Base-by-base conservation (phyloP, 2,329 filamentous ascomycete species). In the Ustulina deusta region DNA sequence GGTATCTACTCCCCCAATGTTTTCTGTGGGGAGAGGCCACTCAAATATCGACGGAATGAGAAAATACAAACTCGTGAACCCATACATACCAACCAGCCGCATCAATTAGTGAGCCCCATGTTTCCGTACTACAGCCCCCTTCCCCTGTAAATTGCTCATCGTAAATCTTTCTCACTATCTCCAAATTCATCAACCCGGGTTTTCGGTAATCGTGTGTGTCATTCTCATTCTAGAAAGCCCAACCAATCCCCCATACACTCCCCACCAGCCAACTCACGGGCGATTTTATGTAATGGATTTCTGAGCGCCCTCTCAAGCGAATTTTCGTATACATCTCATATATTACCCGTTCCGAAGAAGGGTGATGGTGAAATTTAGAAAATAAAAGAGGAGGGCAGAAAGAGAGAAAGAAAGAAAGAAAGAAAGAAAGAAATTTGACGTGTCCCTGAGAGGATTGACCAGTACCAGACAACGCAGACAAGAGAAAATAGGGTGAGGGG, bases 351-450 rank as follows among this genome's bases (percentile, higher is more conserved):
- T 40, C 60, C 17, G 44, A 46, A 46, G 54, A 65, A 55, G 22
- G 42, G 52, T 20, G 42, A 61, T 59, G 48, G 44, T 25, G 63
- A 66, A 64, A n/a, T n/a, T n/a, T 61, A 56, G 54, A 67, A 42
- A 44, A 54, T n/a, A 65, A 51, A 38, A 61, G 66, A 69, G 22
- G 51, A 60, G n/a, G n/a, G n/a, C n/a, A 64, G 49, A 62, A 42
- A 65, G 51, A 20, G 6, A 40, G 25, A 36, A 20, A 40, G 25
- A 27, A 4, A 7, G 46, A 40, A 49, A 20, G 2, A n/a, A 48
- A 34, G 6, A 17, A 36, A 9, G 25, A 27, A 40, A 38, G 13
- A 42, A 29, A 34, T 11, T 2, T 13, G 29, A n/a, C 22, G 4
- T 9, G 10, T 22, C 29, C 29, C 29, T 11, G 10, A 34, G n/a